Base-by-base conservation (phyloP, 1,284 basidiomycete genomes). In the Microbotryum silenes-acaulis region DNA sequence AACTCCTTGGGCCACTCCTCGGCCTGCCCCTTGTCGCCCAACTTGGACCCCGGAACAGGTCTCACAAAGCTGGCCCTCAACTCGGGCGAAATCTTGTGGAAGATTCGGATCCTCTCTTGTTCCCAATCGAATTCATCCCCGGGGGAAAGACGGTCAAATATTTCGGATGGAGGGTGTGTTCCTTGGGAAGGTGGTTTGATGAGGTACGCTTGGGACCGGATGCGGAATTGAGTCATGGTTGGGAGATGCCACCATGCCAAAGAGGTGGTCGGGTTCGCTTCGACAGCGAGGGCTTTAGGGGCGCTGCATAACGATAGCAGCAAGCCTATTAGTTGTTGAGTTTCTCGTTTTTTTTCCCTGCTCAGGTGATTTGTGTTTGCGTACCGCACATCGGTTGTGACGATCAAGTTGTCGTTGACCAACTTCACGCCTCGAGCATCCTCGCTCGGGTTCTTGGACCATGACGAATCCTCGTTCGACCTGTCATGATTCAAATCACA, bases 181-280 rank as follows among this genome's bases (percentile, higher is more conserved):
- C 2, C 33, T 16, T 56, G 51, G n/a, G 56, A 33, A 1, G 70
- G 59, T 0, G 67, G 60, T 9, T 74, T 72, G 44, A 77, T 58
- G 48, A 76, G 68, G 63, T 74, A 75, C 6, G 75, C 71, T 16
- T 67, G 62, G 23, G 74, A 74, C 10, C 67, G 60, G 62, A 77
- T 69, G 18, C 75, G 67, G 66, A 75, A 75, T 52, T 76, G 75
- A 54, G 74, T 63, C 51, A 74, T 71, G 4, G 72, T 68, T 0
- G 65, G 62, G 18, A 73, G 66, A 51, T 74, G 70, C 75, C 75
- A 77, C 75, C 75, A 77, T 9, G 73, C 71, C 37, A 77, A 64
- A 60, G 74, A 72, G 56, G 72, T 68, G 21, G 69, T 56, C 8
- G 70, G 72, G 7, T 67, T 62, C 16, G 69, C 50, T 31, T 60